Conservation (phyloP, 495 filamentous ascomycete genomes). For the Neurospora discreta region DNA sequence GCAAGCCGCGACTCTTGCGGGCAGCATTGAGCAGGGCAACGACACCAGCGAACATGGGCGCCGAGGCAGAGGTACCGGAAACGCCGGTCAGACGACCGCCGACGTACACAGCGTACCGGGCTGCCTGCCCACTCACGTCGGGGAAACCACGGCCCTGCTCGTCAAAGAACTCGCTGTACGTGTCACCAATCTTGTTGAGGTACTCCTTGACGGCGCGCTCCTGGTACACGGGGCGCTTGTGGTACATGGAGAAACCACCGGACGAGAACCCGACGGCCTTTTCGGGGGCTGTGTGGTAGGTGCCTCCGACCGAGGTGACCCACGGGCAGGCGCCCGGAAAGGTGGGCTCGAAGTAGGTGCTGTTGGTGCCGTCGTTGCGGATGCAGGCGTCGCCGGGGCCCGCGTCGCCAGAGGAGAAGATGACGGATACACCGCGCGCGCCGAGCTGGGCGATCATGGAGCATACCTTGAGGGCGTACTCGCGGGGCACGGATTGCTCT, state of each 20-base stretch:
- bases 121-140: slow-evolving; percentile 53
- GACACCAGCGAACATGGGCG: slow-evolving; percentile 53
- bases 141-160: slow-evolving; percentile 56
- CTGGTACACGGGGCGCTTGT: slow-evolving; percentile 51
- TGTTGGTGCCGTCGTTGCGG: slow-evolving; percentile 55
- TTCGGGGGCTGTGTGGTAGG: slow-evolving; percentile 49
- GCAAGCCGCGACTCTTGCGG: slow-evolving; percentile 40
- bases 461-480: slow-evolving; percentile 60
- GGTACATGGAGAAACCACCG: slow-evolving; percentile 60
- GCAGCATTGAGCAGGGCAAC: slow-evolving; percentile 60
- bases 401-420: slow-evolving; percentile 65
- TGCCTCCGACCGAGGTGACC: slow-evolving; percentile 65
- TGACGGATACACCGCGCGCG: slow-evolving; percentile 61
- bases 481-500: slow-evolving; percentile 59
- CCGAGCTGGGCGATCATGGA: slow-evolving; percentile 55
- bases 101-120: slow-evolving; percentile 6
- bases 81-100: slow-evolving; percentile 11
- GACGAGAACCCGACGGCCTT: slow-evolving; percentile 39
- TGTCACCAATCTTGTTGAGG: slow-evolving; percentile 11
- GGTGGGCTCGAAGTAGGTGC: slow-evolving; percentile 52
- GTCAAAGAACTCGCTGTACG: slow-evolving; percentile 33
- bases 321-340: slow-evolving; percentile 50
- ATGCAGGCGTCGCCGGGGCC: slow-evolving; percentile 56
- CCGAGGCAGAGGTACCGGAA: slow-evolving; percentile 51
- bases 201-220: slow-evolving; percentile 43